Evolutionary conservation across 2,329 filamentous ascomycete species (phyloP).

Genomic region (Colletotrichum echinochloae): DNA sequence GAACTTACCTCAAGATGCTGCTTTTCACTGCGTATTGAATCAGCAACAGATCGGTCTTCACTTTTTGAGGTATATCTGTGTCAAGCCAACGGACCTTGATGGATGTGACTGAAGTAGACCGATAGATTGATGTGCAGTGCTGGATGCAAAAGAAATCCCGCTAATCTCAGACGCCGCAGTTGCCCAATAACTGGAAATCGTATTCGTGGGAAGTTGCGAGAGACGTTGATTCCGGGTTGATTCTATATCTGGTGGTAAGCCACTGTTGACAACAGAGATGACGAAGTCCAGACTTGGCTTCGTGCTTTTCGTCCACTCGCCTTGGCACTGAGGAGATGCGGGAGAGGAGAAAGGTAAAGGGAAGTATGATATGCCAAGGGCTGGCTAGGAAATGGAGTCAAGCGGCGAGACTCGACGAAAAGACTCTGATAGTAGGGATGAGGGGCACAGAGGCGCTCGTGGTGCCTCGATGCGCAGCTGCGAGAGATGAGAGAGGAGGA

Average conservation of each 20-base stretch:
- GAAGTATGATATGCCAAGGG: background rate
- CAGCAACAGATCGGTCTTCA: too few species aligned
- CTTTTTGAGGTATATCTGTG: background rate
- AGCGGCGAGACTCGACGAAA: background rate
- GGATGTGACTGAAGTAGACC: background rate
- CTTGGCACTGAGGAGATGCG: background rate
- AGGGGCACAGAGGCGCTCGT: too few species aligned
- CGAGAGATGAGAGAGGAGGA: background rate
- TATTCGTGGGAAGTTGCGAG: background rate
- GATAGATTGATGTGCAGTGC: background rate
- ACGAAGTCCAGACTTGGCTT: accelerated
- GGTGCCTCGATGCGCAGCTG: background rate
- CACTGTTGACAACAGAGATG: background rate
- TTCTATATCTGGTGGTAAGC: too few species aligned
- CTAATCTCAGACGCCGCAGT: background rate
- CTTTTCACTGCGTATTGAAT: background rate
- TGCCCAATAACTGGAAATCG: too few species aligned
- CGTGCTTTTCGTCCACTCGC: too few species aligned
- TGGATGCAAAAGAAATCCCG: background rate
- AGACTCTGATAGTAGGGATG: background rate
- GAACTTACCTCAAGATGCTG: background rate
- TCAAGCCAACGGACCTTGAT: background rate
- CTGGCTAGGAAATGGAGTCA: background rate
- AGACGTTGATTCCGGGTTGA: background rate
- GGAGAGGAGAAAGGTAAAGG: background rate